Evolutionary conservation across 2,329 filamentous ascomycete species (phyloP).

Genomic region (Neofusicoccum parvum): DNA sequence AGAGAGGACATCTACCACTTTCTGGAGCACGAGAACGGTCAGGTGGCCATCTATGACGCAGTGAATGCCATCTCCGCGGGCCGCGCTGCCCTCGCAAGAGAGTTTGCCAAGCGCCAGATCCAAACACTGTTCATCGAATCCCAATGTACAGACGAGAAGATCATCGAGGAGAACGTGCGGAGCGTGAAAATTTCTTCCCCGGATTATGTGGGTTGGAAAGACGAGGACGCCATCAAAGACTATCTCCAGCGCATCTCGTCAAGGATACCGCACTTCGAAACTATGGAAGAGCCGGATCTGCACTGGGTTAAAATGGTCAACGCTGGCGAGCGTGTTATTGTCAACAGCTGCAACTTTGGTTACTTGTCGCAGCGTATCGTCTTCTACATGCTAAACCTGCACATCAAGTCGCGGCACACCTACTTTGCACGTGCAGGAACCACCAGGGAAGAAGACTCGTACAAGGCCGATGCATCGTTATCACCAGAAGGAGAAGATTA

Average conservation of each 20-base stretch:
- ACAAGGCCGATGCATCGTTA: conserved; percentile 85
- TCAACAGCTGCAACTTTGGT: conserved; percentile 96
- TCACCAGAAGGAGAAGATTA: conserved; percentile 81
- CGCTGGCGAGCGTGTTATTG: conserved; percentile 86
- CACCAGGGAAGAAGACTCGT: conserved; percentile 84
- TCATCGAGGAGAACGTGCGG: conserved; percentile 94
- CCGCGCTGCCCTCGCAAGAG: conserved; percentile 82
- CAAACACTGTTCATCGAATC: conserved; percentile 97
- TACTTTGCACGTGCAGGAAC: conserved; percentile 90
- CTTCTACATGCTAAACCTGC: conserved; percentile 95
- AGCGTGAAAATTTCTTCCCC: conserved; percentile 98
- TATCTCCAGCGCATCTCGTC: conserved; percentile 88
- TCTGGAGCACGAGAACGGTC: conserved; percentile 94
- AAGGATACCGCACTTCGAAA: conserved; percentile 94
- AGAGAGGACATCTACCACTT: conserved; percentile 96
- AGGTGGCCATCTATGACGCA: conserved; percentile 97
- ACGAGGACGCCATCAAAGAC: conserved; percentile 87
- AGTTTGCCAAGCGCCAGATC: conserved; percentile 97
- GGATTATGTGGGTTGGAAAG: conserved; percentile 91
- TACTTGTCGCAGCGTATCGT: conserved; percentile 97
- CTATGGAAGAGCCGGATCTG: conserved; percentile 89
- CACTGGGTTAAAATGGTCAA: conserved; percentile 99
- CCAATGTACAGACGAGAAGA: conserved; percentile 87
- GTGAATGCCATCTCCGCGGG: conserved; percentile 89
- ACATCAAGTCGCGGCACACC: conserved; percentile 92